These are phyloP conservation scores for Boletus rufocinnamomeus DNA, from an alignment of 768 basidiomycete species.

Conservation along the genomic window DNA sequence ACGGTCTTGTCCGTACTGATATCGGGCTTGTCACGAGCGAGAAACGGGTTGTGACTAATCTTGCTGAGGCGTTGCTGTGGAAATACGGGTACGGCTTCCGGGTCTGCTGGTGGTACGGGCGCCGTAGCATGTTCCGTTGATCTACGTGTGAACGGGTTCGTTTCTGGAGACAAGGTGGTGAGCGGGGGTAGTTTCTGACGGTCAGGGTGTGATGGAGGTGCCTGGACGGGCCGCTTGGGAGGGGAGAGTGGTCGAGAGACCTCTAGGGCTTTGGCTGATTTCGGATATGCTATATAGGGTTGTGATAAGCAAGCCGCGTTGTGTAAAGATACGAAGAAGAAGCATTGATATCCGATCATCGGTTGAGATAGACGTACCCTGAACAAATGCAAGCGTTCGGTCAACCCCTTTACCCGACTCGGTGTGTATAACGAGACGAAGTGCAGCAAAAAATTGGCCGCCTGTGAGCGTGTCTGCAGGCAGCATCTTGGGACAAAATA, in stretches of 20 bases:
- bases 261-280: conserved; percentile 7
- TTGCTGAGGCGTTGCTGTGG: conserved; percentile 21
- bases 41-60: conserved; percentile 36
- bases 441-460: conserved; percentile 75
- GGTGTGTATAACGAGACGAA: conserved; percentile 66
- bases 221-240: conserved; percentile 24
- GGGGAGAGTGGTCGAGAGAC: conserved; percentile 21
- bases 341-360: neutral
- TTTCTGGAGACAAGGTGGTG: conserved; percentile 27
- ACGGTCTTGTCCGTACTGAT: conserved; percentile 10
- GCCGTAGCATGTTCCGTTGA: conserved; percentile 18
- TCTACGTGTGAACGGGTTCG: conserved; percentile 32
- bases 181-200: conserved; percentile 26
- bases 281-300: conserved; percentile 22
- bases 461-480: conserved; percentile 57
- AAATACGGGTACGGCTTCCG: conserved; percentile 1
- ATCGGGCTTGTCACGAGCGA: conserved; percentile 26
- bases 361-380: conserved; percentile 46
- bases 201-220: conserved; percentile 33
- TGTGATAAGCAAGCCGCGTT: conserved; percentile 9
- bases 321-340: neutral
- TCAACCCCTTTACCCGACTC: conserved; percentile 65
- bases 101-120: conserved; percentile 2
- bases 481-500: conserved; percentile 59
- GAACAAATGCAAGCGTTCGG: conserved; percentile 68